Base-by-base conservation (phyloP, 2,329 filamentous ascomycete species). In the Epichloe uncinata region DNA sequence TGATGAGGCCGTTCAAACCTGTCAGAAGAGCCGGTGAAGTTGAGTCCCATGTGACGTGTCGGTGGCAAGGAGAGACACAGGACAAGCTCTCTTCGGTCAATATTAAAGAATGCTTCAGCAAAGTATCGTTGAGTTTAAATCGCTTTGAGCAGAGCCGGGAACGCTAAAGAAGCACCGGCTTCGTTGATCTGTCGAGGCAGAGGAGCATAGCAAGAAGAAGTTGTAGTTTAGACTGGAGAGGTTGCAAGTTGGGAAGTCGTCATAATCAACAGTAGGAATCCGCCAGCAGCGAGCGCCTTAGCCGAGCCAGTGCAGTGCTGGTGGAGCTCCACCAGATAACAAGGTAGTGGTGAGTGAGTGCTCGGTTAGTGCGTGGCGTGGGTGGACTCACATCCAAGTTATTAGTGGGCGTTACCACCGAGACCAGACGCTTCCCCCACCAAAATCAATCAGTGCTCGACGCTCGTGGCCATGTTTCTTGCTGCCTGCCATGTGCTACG, bases 41-140 rank as follows among this genome's bases (percentile, higher is more conserved):
- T 20, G 18, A 38, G 33, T 16, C 47, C 16, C 47, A 49, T 49
- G 42, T 35, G 47, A 49, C 35, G 42, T 45, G 47, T 12, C 34
- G 42, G 26, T 33, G 34, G 20, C 35, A 34, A 22, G 41, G 41
- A 16, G 12, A 38, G 15, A 34, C n/a, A 40, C 7, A 35, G 33
- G 18, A 33, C 34, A 18, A 33, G 47, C 7, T 22, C 20, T 35
- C n/a, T n/a, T 40, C 6, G 34, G 13, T 16, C 33, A 22, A 20
- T 9, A 16, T n/a, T 8, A 20, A 49, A 45, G n/a, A 40, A 49
- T 45, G 42, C 35, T 40, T n/a, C 34, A 30, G 34, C 15, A 45
- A 35, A 22, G 41, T 5, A n/a, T 37, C 20, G 15, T 34, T 35
- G 34, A 15, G 34, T 7, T 34, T 22, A 12, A 20, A 26, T 34